Evolutionary conservation across 1,284 basidiomycete species (phyloP), one percentile per base, ranked within the genome.

Genomic region (Pseudozyma pruni): DNA sequence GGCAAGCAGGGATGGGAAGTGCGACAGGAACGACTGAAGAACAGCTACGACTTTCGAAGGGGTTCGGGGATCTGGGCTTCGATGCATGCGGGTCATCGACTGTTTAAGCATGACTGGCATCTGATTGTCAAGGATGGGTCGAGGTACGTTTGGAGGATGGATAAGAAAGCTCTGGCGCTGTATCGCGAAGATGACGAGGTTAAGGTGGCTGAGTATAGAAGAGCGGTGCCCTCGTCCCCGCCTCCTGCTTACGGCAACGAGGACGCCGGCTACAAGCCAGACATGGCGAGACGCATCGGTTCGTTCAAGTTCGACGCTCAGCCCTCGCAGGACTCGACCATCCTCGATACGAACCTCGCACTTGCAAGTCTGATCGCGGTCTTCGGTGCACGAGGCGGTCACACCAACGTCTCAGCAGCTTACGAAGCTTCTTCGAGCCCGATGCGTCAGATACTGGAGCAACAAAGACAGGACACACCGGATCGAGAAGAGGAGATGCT

Each of bases 81-180:
- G 2, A 71, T 71, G 68, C 68, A 64, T 22, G 51, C 49, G 2
- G 53, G 61, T 1, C 46, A 66, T 31, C 57, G 57, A 19, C 47
- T 71, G 13, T 64, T 71, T 44, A 66, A 64, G 44, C 57, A 61
- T 31, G 68, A 71, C 29, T 71, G 68, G 68, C 49, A 59, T 42
- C 32, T 71, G 14, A 58, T 64, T n/a, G 40, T 58, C 38, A 62
- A 66, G 31, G 68, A 66, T 19, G 68, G 68, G 0, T 37, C 50
- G 1, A 31, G 43, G 27, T 60, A 60, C 43, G 17, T 57, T 14
- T 71, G 68, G 68, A 50, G 42, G 25, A 71, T 71, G 68, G 53
- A 53, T 31, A 71, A 55, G 55, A 20, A 34, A 7, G 62, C 53
- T 5, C 34, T 71, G 27, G 68, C 62, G 32, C 47, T 71, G 17